Evolutionary conservation across 257 asterid genomes (phyloP).

Genomic region (Knoxia roxburghii): DNA sequence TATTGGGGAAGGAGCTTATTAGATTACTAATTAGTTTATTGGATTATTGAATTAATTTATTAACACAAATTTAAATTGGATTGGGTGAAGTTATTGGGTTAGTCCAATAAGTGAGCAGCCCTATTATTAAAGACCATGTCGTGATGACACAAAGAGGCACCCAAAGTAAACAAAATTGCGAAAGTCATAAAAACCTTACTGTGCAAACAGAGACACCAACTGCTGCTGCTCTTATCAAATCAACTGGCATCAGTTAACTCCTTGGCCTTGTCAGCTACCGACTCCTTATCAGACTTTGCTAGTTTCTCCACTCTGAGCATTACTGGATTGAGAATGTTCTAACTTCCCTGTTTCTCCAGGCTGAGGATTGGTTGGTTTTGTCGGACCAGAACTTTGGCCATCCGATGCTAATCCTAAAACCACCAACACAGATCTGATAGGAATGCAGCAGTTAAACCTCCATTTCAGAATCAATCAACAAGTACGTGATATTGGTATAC

Average conservation of each 20-base stretch:
- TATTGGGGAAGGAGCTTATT: too few species aligned
- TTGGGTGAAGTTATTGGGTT: too few species aligned
- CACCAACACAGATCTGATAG: constrained; percentile 57
- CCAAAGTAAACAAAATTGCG: not conserved
- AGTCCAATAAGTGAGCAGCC: too few species aligned
- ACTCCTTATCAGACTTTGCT: constrained; percentile 53
- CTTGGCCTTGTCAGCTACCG: constrained; percentile 49
- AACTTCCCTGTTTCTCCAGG: constrained; percentile 14
- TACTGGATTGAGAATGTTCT: constrained; percentile 16
- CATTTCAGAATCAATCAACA: constrained; percentile 2
- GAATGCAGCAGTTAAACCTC: constrained; percentile 10
- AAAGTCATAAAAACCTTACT: constrained; percentile 9
- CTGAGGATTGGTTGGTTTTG: constrained; percentile 29
- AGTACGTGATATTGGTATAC: not conserved
- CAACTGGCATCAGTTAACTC: constrained; percentile 47
- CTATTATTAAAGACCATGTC: constrained; percentile 5
- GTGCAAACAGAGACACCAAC: not conserved
- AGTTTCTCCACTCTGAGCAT: constrained; percentile 44
- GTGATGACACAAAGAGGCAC: not conserved
- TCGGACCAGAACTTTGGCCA: constrained; percentile 42
- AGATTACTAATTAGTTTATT: too few species aligned
- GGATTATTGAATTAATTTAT: too few species aligned
- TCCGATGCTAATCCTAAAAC: constrained; percentile 78
- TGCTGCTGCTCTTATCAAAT: constrained; percentile 2
- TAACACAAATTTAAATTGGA: too few species aligned